Percentiles rank a stretch among this genome's conserved stretches.
Conservation (phyloP, 2,329 filamentous ascomycete species). For the Sporothrix mexicana region DNA sequence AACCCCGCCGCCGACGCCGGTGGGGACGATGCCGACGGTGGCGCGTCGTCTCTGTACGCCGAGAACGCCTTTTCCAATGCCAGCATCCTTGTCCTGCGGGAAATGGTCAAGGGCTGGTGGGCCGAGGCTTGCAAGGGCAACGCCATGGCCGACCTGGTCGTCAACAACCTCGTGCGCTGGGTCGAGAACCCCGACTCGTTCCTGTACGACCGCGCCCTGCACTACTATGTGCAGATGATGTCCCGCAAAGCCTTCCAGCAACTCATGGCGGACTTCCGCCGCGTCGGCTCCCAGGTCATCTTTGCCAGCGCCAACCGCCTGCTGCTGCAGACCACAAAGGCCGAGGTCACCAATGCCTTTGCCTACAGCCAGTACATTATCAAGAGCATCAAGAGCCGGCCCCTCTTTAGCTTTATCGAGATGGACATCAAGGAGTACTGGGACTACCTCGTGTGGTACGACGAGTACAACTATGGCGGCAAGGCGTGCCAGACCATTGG, state of each 20-base stretch:
- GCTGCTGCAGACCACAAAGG: constrained; percentile 93
- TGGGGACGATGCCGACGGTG: constrained; percentile 64
- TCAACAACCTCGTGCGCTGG: constrained; percentile 97
- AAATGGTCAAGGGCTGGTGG: constrained; percentile 99
- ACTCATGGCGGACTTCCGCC: constrained; percentile 93
- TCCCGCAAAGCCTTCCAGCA: constrained; percentile 96
- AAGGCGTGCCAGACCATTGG: constrained; percentile 86
- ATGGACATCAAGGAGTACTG: constrained; percentile 98
- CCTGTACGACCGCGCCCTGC: constrained; percentile 90
- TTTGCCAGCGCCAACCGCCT: constrained; percentile 90
- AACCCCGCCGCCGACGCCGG: constrained; percentile 66
- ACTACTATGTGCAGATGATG: constrained; percentile 99
- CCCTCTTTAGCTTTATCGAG: constrained; percentile 95
- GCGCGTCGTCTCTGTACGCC: constrained; percentile 74
- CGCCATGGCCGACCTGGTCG: constrained; percentile 95
- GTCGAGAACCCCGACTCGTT: constrained; percentile 92
- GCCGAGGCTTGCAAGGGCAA: constrained; percentile 87
- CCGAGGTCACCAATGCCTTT: constrained; percentile 94
- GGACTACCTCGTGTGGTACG: constrained; percentile 99
- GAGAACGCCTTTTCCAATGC: constrained; percentile 94
- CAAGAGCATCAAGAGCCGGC: constrained; percentile 94
- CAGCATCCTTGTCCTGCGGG: constrained; percentile 85
- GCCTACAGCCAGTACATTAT: constrained; percentile 98
- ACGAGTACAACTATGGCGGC: constrained; percentile 98
- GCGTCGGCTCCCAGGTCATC: constrained; percentile 93